Evolutionary conservation across 2,329 filamentous ascomycete species (phyloP).

Genomic region (Pseudocercospora eumusae): DNA sequence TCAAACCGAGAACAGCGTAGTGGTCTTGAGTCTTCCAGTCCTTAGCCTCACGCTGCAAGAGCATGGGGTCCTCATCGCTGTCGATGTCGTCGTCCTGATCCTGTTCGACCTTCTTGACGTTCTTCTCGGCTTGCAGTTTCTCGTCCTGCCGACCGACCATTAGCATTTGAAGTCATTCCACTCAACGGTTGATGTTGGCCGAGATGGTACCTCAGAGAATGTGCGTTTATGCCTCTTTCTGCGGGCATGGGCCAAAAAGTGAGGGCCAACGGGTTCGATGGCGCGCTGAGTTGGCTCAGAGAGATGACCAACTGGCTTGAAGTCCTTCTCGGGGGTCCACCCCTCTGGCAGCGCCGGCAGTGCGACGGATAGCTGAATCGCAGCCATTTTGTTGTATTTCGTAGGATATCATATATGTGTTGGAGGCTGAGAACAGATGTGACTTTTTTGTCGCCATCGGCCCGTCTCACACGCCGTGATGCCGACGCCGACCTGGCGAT

Average conservation of each 20-base stretch:
- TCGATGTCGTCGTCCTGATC: conserved; percentile 89
- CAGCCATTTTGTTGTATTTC: conserved; percentile 59
- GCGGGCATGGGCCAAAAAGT: conserved; percentile 91
- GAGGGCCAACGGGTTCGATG: conserved; percentile 93
- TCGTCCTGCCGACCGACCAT: conserved; percentile 81
- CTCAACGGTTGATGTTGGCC: not conserved
- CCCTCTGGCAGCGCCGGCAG: conserved; percentile 75
- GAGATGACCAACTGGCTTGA: conserved; percentile 78
- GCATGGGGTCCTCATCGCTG: conserved; percentile 88
- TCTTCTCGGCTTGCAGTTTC: conserved; percentile 91
- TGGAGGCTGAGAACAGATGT: not conserved
- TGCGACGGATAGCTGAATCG: conserved; percentile 62
- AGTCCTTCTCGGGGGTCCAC: conserved; percentile 88
- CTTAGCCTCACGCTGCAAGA: conserved; percentile 92
- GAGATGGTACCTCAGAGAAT: conserved; percentile 54
- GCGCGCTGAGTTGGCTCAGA: conserved; percentile 78
- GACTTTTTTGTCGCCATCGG: not conserved
- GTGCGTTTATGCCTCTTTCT: conserved; percentile 88
- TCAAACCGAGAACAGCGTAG: conserved; percentile 91
- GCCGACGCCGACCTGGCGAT: not conserved
- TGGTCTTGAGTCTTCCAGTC: conserved; percentile 99
- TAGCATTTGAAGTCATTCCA: not conserved
- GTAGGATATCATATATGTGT: not conserved
- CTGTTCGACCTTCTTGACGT: conserved; percentile 94
- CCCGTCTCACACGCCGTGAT: not conserved